Evolutionary conservation across 2,329 filamentous ascomycete genomes (phyloP).

Genomic region (Pseudocercospora pini-densiflorae): DNA sequence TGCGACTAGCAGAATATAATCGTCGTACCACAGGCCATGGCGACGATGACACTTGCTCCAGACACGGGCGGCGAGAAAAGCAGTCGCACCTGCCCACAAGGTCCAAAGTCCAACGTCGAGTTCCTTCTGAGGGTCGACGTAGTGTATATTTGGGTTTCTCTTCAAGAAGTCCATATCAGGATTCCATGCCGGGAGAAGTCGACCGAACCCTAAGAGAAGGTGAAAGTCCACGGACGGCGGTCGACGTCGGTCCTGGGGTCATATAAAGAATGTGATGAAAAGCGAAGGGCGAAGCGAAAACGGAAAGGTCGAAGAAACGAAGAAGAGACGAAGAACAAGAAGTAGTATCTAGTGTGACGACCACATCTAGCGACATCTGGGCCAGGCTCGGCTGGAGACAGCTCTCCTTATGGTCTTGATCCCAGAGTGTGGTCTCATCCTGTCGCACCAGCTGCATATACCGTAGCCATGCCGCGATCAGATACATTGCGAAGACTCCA

Average conservation of each 20-base stretch:
- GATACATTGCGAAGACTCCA: neutral
- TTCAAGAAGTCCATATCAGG: conserved; percentile 22
- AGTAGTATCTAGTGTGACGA: neutral
- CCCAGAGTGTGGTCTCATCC: conserved; percentile 4
- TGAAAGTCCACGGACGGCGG: neutral
- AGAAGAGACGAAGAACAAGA: conserved; percentile 5
- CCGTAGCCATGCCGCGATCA: conserved; percentile 5
- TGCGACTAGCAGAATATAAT: conserved; percentile 43
- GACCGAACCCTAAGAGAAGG: neutral
- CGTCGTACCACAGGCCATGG: conserved; percentile 48
- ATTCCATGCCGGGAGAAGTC: conserved; percentile 21
- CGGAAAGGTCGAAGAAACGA: conserved; percentile 2
- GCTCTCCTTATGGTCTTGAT: conserved; percentile 5
- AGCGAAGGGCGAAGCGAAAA: conserved; percentile 4
- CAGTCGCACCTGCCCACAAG: conserved; percentile 44
- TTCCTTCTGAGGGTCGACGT: conserved; percentile 43
- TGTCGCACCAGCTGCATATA: conserved; percentile 16
- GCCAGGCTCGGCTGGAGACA: conserved; percentile 10
- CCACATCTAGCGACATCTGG: conserved; percentile 3
- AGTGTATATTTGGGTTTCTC: conserved; percentile 28
- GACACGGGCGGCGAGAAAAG: conserved; percentile 42
- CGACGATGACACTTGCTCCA: conserved; percentile 45
- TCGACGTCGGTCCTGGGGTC: neutral
- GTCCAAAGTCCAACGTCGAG: conserved; percentile 46
- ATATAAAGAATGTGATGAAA: neutral